Evolutionary conservation across 495 filamentous ascomycete genomes (phyloP), one percentile per base, ranked within the genome.

Genomic region (Rusavskia elegans): DNA sequence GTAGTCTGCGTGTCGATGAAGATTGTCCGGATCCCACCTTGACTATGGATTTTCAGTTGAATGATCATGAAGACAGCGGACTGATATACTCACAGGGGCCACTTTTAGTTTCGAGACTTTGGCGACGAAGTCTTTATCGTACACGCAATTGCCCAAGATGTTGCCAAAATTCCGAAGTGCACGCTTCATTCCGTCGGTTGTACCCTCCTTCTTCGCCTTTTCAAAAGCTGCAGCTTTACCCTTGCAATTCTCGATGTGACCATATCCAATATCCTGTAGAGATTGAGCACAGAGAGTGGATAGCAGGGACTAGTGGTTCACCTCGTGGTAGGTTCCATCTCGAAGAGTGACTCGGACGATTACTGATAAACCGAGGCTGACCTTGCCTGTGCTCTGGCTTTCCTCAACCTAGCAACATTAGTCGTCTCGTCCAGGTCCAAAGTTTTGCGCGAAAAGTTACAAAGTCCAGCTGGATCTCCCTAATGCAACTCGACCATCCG

Each of bases 191-290:
- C 77, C 89, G 71, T 98, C 92, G 20, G 92, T 97, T 19, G 88
- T 94, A 5, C 85, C 93, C 68, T 97, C 89, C 63, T 98, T 98
- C 69, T 96, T 97, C 1, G 90, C 87, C 64, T 97, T 97, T 64
- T 97, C 90, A 59, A 95, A 96, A 2, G 88, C 90, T 7, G 85
- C 80, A 0, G 88, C 90, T 68, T 97, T 97, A 25, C 83, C 82
- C 66, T 93, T 95, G 66, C 81, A 85, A 57, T 97, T 98, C 63
- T 96, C 90, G 49, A 92, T 93, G 54, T 89, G 81, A 3, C 93
- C 92, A 58, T 96, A 97, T 1, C 92, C 92, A 49, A 97, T 81
- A 64, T 99, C 92, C 79, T 84, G 45, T 13, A 48, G 1, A 42
- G n/a, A 20, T 38, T 52, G 27, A 58, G 29, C 35, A 4, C 29